Conservation (phyloP, 83 land plant genomes). For the Picea abies region DNA sequence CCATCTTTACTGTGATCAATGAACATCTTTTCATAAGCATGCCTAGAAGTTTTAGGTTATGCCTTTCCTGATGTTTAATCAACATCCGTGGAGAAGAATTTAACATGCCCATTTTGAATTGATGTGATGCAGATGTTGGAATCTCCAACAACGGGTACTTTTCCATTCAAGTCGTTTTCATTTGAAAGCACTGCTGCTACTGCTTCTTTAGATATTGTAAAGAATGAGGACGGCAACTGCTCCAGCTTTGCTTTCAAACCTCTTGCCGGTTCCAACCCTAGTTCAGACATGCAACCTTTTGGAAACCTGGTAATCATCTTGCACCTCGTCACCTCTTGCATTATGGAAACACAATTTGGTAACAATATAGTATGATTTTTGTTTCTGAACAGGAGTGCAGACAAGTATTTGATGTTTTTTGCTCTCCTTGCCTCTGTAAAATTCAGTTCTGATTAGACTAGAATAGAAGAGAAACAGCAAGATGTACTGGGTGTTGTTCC, state of each 20-base stretch:
- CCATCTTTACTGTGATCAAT: no score
- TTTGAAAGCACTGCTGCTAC: conserved; percentile 24
- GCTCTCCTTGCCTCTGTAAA: background rate
- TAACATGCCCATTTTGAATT: background rate
- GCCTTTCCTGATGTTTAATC: no score
- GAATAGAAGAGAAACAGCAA: background rate
- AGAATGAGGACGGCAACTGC: conserved; percentile 26
- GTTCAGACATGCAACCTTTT: conserved; percentile 10
- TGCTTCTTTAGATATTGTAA: conserved; percentile 17
- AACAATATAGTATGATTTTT: background rate
- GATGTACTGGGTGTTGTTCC: background rate
- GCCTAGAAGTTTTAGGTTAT: no score
- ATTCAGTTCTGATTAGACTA: background rate
- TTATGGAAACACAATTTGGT: background rate
- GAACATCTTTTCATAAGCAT: no score
- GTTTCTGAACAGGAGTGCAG: background rate
- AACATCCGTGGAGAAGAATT: no score
- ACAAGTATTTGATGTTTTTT: background rate
- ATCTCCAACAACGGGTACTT: conserved; percentile 82
- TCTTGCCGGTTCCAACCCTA: conserved; percentile 25
- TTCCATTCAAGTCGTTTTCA: conserved; percentile 45
- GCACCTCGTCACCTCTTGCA: background rate
- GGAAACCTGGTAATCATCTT: conserved; percentile 16
- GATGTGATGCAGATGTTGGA: conserved; percentile 45
- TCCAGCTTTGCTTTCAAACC: conserved; percentile 69